These are phyloP conservation scores for Hansenula sp. DNA, from an alignment of 1,139 yeast species.

Conservation along the genomic window DNA sequence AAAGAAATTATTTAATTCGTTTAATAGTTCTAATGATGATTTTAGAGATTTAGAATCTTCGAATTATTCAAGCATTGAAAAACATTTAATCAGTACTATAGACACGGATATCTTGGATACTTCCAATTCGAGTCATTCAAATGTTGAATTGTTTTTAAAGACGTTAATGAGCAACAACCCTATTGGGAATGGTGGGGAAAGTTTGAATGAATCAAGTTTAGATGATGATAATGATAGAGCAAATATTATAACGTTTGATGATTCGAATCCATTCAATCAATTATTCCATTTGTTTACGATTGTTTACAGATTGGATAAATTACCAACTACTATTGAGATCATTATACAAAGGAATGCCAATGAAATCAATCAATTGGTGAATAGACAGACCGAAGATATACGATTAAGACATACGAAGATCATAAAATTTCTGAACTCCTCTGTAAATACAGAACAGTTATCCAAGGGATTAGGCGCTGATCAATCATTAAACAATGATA, in stretches of 20 bases:
- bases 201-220: constrained; percentile 22
- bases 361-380: constrained; percentile 52
- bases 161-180: constrained; percentile 23
- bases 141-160: constrained; percentile 42
- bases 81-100: constrained; percentile 51
- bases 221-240: constrained; percentile 21
- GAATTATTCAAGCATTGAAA: constrained; percentile 48
- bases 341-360: constrained; percentile 43
- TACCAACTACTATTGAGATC: constrained; percentile 57
- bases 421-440: constrained; percentile 22
- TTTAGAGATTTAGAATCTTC: constrained; percentile 8
- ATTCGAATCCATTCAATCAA: constrained; percentile 51
- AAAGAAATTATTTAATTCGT: constrained; percentile 31
- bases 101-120: constrained; percentile 54
- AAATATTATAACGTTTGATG: constrained; percentile 28
- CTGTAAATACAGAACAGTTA: background rate
- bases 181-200: constrained; percentile 5
- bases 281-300: constrained; percentile 54
- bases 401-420: constrained; percentile 48
- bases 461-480: background rate
- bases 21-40: constrained; percentile 11
- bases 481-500: constrained; percentile 22
- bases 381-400: constrained; percentile 62
- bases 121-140: constrained; percentile 32
- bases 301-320: constrained; percentile 57